These are phyloP conservation scores for Fraxinus platypoda DNA, from an alignment of 305 asterid genomes.

Conservation along the genomic window DNA sequence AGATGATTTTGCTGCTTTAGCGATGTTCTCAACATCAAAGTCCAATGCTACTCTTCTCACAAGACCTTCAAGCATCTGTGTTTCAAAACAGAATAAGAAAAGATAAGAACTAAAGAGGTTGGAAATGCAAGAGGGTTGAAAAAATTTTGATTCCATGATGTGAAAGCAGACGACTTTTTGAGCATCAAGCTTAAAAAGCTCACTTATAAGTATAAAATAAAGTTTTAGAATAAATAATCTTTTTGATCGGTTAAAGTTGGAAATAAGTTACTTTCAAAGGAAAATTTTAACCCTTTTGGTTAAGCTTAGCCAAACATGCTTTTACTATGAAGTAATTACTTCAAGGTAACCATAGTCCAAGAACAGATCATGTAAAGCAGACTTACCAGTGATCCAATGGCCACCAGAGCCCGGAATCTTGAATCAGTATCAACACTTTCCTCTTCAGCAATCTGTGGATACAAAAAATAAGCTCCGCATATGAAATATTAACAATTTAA, in stretches of 20 bases:
- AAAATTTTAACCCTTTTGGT: neutral
- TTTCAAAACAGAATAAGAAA: neutral
- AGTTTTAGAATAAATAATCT: neutral
- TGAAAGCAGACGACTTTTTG: neutral
- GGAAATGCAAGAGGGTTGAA: neutral
- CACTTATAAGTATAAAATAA: neutral
- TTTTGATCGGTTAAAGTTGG: neutral
- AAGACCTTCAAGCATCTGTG: constrained; percentile 88
- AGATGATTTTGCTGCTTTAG: constrained; percentile 74
- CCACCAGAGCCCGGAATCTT: constrained; percentile 80
- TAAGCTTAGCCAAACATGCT: neutral
- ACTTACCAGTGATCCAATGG: constrained; percentile 90
- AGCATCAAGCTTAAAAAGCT: neutral
- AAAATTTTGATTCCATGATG: neutral
- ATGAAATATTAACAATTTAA: constrained; percentile 11
- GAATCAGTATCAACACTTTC: constrained; percentile 65
- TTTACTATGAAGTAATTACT: neutral
- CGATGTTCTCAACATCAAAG: constrained; percentile 73
- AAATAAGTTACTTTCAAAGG: neutral
- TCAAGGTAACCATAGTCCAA: neutral
- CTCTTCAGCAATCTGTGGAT: constrained; percentile 78
- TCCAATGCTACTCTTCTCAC: constrained; percentile 77
- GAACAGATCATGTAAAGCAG: constrained; percentile 6
- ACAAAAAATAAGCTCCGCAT: constrained; percentile 7
- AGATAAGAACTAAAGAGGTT: neutral